A percentile compares a stretch with the other conserved stretches of the same genome.
phyloP scores from a whole-genome alignment of 2,329 filamentous ascomycete species.

The Fusarium staphyleae region DNA sequence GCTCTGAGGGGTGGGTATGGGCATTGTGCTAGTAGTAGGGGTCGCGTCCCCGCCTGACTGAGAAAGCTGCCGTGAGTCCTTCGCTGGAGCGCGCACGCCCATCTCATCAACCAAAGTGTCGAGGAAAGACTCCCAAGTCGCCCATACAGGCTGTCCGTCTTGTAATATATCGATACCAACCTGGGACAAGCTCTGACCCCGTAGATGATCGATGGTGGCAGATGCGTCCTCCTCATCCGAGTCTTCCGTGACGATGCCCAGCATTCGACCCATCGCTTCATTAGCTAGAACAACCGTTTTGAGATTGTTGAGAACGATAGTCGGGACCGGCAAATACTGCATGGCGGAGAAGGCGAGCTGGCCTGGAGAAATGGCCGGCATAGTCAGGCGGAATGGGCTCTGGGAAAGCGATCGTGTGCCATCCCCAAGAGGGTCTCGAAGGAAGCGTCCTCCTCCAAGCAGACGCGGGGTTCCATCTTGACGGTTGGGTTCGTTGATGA shows the following conservation, averaged over 20 bases:
- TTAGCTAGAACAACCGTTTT: conserved; percentile 79
- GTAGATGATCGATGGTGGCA: conserved; percentile 64
- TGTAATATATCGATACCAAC: conserved; percentile 77
- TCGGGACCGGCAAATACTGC: conserved; percentile 76
- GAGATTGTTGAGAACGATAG: conserved; percentile 70
- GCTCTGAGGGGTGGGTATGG: too few relatives aligned
- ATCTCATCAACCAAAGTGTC: conserved; percentile 59
- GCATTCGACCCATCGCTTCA: conserved; percentile 74
- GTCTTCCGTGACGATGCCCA: conserved; percentile 62
- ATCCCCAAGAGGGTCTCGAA: conserved; percentile 43
- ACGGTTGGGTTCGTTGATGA: conserved; percentile 21
- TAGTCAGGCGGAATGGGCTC: conserved; percentile 50
- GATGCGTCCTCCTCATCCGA: conserved; percentile 51
- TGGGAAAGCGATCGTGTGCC: conserved; percentile 47
- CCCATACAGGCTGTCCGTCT: conserved; percentile 66
- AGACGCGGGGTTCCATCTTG: conserved; percentile 40
- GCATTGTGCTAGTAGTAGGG: conserved; percentile 43
- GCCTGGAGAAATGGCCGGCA: conserved; percentile 57
- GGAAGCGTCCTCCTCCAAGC: conserved; percentile 44
- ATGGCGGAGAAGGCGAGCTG: conserved; percentile 71
- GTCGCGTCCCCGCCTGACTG: conserved; percentile 46
- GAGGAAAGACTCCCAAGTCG: conserved; percentile 66
- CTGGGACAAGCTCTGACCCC: conserved; percentile 71
- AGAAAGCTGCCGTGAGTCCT: conserved; percentile 32
- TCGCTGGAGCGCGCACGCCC: conserved; percentile 41